Evolutionary conservation across 2,329 filamentous ascomycete species (phyloP).

Genomic region (Phaeomoniella chlamydospora): DNA sequence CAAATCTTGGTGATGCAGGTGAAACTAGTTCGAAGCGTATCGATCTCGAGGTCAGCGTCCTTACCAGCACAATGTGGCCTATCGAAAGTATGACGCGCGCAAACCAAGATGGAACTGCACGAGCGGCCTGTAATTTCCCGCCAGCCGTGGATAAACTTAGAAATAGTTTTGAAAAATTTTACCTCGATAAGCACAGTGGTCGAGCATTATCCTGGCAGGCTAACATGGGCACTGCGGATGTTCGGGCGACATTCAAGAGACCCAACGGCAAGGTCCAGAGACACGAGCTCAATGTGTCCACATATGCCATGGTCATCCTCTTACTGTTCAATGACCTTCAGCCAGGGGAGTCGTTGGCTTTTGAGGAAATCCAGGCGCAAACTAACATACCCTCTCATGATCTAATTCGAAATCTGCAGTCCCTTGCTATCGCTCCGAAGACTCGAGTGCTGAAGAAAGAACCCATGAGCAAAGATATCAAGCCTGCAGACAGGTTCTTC

Average conservation of each 20-base stretch:
- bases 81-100: conserved; percentile 63
- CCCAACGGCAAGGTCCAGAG: conserved; percentile 57
- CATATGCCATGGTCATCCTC: conserved; percentile 81
- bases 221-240: conserved; percentile 68
- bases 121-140: conserved; percentile 55
- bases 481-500: conserved; percentile 59
- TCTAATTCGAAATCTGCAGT: conserved; percentile 63
- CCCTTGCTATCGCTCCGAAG: conserved; percentile 70
- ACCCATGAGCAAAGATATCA: conserved; percentile 64
- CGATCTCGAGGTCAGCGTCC: conserved; percentile 69
- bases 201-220: conserved; percentile 74
- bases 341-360: conserved; percentile 34
- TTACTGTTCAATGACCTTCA: conserved; percentile 74
- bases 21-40: conserved; percentile 40
- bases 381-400: conserved; percentile 68
- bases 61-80: conserved; percentile 93
- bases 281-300: conserved; percentile 85
- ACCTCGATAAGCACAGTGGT: conserved; percentile 74
- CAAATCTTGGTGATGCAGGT: conserved; percentile 39
- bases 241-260: conserved; percentile 64
- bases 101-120: conserved; percentile 33
- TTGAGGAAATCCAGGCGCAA: conserved; percentile 66
- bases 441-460: conserved; percentile 69
- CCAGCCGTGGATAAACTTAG: conserved; percentile 59
- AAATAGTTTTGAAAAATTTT: conserved; percentile 77